A percentile compares a stretch with the other conserved stretches of the same genome.
Conservation (phyloP, 2,329 filamentous ascomycete genomes). For the Phyllosticta citriasiana region DNA sequence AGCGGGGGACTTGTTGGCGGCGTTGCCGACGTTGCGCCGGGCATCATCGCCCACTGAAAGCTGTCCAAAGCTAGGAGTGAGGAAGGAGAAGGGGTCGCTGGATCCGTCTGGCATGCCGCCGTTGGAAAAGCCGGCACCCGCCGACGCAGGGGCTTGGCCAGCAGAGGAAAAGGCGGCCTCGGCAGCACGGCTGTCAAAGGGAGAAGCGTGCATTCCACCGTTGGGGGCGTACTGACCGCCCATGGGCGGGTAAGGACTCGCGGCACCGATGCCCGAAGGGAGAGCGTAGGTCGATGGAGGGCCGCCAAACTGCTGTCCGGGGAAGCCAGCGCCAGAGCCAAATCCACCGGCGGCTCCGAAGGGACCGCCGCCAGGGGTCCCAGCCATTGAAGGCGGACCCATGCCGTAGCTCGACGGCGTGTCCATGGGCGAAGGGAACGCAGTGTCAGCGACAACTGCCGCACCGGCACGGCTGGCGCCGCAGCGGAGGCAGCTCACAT, state of each 20-base stretch:
- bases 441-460: conserved; percentile 87
- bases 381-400: conserved; percentile 78
- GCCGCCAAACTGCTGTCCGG: conserved; percentile 72
- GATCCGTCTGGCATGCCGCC: conserved; percentile 57
- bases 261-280: conserved; percentile 73
- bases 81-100: conserved; percentile 70
- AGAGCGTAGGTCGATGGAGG: conserved; percentile 83
- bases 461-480: conserved; percentile 90
- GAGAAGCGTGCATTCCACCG: conserved; percentile 69
- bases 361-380: conserved; percentile 59
- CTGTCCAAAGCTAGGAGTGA: conserved; percentile 62
- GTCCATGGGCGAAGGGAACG: conserved; percentile 85
- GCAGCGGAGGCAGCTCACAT: conserved; percentile 92
- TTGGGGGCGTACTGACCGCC: conserved; percentile 72
- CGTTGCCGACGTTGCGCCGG: conserved; percentile 33
- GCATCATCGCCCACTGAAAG: conserved; percentile 56
- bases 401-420: conserved; percentile 73
- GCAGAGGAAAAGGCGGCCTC: conserved; percentile 91
- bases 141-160: conserved; percentile 68
- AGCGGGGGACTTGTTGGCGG: conserved; percentile 30
- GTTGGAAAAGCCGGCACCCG: conserved; percentile 56
- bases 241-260: conserved; percentile 70
- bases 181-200: conserved; percentile 86
- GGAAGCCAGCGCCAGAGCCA: conserved; percentile 46
- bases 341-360: conserved; percentile 61